Evolutionary conservation across 2,329 filamentous ascomycete genomes (phyloP), one percentile per base, ranked within the genome.

Genomic region (Apiospora marii): DNA sequence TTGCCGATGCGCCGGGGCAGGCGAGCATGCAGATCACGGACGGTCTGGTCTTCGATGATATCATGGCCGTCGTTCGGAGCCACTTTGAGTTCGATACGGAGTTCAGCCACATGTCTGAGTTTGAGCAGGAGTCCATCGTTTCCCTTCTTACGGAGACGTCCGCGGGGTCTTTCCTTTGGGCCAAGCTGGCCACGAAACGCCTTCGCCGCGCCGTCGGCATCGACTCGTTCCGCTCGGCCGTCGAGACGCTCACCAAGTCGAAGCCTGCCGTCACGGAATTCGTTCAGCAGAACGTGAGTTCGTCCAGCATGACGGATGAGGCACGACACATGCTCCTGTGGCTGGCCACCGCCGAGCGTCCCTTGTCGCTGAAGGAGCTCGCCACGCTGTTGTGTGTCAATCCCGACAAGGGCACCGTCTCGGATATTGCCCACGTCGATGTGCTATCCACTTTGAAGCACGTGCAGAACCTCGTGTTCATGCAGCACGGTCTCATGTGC

Each of bases 141-240:
- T 78, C 78, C n/a, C 77, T 77, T 2, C 77, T 84, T 48, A 74
- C 79, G 1, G 76, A 81, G 43, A 80, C 79, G 13, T 77, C 82
- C 7, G 76, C 79, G 13, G 80, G 82, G 12, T 83, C 82, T 7
- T 83, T 84, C 72, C 78, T 84, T 0, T 83, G 81, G 80, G 82
- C 81, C 4, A 84, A 82, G 73, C 77, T 84, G 8, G 79, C 78
- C 12, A 71, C 79, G 1, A 81, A 81, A 74, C 76, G 75, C 22
- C 73, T 80, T 41, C 77, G 78, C 27, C 73, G 74, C n/a, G 82
- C 82, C 72, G 71, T 74, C 24, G 73, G 72, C 1, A 68, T 75
- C 0, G 78, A 82, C 19, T 75, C 51, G 10, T 71, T 83, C 8
- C 67, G 69, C 30, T 81, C 81, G 73, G 75, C 77, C 0, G 74